phyloP scores from a whole-genome alignment of 148 eudicot species.

The Rhododendron molle region DNA sequence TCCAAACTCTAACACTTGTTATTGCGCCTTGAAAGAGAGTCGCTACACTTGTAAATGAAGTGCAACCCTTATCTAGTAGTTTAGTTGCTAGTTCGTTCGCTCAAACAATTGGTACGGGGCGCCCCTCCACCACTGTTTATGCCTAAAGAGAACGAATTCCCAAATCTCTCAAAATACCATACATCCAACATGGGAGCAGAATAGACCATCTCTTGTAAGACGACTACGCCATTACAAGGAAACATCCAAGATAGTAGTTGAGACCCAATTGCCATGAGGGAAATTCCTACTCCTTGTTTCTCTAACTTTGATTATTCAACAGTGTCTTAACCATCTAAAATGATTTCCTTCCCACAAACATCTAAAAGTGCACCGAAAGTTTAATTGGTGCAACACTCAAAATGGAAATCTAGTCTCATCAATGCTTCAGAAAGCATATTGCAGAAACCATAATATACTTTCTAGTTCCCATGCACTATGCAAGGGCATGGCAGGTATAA shows the following conservation, averaged over 20 bases:
- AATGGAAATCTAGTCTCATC: neutral
- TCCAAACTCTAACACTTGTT: neutral
- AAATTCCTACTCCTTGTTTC: neutral
- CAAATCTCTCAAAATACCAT: neutral
- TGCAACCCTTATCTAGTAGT: neutral
- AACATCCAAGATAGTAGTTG: neutral
- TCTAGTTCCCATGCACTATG: neutral
- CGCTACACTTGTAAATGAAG: neutral
- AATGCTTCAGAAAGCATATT: neutral
- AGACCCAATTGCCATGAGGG: neutral
- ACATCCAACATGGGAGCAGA: neutral
- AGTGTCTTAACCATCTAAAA: neutral
- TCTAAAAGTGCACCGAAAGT: neutral
- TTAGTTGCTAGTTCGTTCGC: neutral
- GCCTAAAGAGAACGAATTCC: neutral
- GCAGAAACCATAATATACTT: neutral
- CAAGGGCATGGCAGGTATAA: neutral
- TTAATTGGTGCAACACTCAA: neutral
- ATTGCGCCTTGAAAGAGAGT: neutral
- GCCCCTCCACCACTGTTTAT: neutral
- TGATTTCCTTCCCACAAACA: neutral
- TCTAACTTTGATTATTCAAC: neutral
- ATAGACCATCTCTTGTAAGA: neutral
- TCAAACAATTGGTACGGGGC: neutral
- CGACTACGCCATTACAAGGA: neutral